Evolutionary conservation across 2,329 filamentous ascomycete genomes (phyloP).

Genomic region (Pestalotiopsis sp.): DNA sequence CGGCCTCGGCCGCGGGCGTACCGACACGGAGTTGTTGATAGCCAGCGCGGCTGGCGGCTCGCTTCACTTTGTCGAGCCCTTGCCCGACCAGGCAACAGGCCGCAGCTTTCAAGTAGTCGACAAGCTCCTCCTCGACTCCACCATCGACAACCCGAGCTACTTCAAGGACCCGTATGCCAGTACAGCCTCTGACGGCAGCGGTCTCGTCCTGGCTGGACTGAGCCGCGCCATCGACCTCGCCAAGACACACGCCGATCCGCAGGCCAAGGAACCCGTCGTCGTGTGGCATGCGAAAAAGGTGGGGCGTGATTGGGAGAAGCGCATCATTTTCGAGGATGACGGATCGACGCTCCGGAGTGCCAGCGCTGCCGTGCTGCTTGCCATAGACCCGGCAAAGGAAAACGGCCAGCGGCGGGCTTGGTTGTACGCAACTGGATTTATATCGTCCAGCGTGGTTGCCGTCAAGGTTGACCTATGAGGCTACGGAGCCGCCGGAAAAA

Average conservation of each 20-base stretch:
- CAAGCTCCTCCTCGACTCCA: constrained; percentile 43
- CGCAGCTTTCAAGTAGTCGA: constrained; percentile 41
- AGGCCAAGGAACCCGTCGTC: constrained; percentile 43
- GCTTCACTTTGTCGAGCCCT: constrained; percentile 44
- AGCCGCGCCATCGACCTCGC: constrained; percentile 40
- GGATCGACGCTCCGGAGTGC: constrained; percentile 50
- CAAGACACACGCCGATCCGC: constrained; percentile 30
- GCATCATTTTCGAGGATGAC: constrained; percentile 61
- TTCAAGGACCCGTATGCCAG: constrained; percentile 56
- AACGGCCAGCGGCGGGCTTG: constrained; percentile 50
- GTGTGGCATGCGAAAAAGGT: constrained; percentile 43
- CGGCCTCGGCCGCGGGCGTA: constrained; percentile 53
- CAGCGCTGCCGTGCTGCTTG: constrained; percentile 55
- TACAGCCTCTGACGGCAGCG: constrained; percentile 39
- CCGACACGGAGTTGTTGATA: constrained; percentile 43
- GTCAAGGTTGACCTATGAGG: constrained; percentile 14
- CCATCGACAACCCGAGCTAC: constrained; percentile 61
- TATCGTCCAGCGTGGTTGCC: constrained; percentile 23
- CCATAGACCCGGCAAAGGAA: constrained; percentile 48
- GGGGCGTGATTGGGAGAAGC: constrained; percentile 40
- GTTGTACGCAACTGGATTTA: constrained; percentile 61
- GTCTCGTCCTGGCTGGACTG: constrained; percentile 54
- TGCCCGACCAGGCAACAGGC: constrained; percentile 18
- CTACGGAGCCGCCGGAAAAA: not conserved
- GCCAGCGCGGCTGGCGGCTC: constrained; percentile 45